These are phyloP conservation scores for Hysterangium stoloniferum DNA, from an alignment of 768 basidiomycete genomes.

Conservation along the genomic window DNA sequence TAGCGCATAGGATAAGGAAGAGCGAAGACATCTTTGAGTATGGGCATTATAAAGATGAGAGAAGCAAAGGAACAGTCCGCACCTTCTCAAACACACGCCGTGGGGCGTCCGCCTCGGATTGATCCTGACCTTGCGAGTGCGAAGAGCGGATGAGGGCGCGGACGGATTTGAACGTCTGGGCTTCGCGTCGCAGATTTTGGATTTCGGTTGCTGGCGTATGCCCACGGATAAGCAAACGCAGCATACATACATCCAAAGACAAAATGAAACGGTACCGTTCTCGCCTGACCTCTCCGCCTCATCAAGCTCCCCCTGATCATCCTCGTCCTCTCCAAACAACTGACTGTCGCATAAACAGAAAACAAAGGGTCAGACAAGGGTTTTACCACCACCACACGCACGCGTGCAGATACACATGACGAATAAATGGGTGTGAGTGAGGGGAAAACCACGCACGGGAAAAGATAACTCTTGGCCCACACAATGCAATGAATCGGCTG, in stretches of 20 bases:
- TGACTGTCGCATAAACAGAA: too few relatives aligned
- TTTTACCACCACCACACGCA: too few relatives aligned
- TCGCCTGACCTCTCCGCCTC: constrained; percentile 90
- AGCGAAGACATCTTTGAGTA: too few relatives aligned
- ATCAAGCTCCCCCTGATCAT: constrained; percentile 79
- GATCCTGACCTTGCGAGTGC: constrained; percentile 19
- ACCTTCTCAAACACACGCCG: too few relatives aligned
- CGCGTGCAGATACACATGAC: too few relatives aligned
- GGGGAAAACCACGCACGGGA: constrained; percentile 84
- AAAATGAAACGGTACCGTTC: constrained; percentile 71
- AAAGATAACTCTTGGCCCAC: constrained; percentile 96
- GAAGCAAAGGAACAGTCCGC: neutral
- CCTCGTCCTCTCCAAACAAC: constrained; percentile 88
- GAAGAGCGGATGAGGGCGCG: constrained; percentile 53
- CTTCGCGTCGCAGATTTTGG: constrained; percentile 81
- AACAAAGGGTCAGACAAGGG: too few relatives aligned
- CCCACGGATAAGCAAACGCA: neutral
- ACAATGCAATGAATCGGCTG: constrained; percentile 99
- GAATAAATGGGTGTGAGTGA: too few relatives aligned
- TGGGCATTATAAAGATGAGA: constrained; percentile 3
- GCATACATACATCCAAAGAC: neutral
- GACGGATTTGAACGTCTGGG: constrained; percentile 78
- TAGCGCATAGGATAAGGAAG: too few relatives aligned
- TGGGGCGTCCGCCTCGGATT: constrained; percentile 57
- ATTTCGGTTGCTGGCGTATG: constrained; percentile 72